These are phyloP conservation scores for Candida maris DNA, from an alignment of 805 yeast species.

Conservation along the genomic window DNA sequence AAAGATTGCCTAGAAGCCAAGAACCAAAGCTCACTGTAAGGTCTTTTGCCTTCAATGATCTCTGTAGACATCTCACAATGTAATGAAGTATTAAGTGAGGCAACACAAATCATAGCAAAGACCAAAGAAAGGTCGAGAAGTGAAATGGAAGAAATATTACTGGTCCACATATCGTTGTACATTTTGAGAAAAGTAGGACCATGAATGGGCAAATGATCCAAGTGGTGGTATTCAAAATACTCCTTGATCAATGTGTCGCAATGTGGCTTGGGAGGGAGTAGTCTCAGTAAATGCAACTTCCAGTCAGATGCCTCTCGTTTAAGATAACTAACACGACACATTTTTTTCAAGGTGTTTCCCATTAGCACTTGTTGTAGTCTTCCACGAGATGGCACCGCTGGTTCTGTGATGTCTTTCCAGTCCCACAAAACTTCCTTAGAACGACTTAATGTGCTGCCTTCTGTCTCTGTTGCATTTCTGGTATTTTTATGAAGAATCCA, in stretches of 20 bases:
- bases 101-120: constrained; percentile 10
- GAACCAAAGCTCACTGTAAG: constrained; percentile 8
- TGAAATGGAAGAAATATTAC: constrained; percentile 2
- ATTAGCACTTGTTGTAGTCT: not conserved
- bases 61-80: constrained; percentile 4
- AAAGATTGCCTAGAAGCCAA: constrained; percentile 10
- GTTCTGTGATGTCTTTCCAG: constrained; percentile 1
- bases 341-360: not conserved
- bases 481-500: constrained; percentile 4
- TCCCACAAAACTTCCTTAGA: constrained; percentile 3
- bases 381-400: not conserved
- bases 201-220: constrained; percentile 5
- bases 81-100: constrained; percentile 2
- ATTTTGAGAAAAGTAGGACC: constrained; percentile 8
- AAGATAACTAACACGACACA: not conserved
- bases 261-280: constrained; percentile 8
- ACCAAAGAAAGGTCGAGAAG: constrained; percentile 8
- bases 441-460: not conserved
- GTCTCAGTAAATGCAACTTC: constrained; percentile 9
- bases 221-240: constrained; percentile 9
- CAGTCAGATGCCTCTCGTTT: constrained; percentile 2
- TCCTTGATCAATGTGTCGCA: constrained; percentile 9
- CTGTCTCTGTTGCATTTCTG: not conserved
- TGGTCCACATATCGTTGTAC: constrained; percentile 7
- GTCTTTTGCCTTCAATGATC: not conserved